phyloP scores from a whole-genome alignment of 345 rosid genomes.

The Bruguiera sexangula region DNA sequence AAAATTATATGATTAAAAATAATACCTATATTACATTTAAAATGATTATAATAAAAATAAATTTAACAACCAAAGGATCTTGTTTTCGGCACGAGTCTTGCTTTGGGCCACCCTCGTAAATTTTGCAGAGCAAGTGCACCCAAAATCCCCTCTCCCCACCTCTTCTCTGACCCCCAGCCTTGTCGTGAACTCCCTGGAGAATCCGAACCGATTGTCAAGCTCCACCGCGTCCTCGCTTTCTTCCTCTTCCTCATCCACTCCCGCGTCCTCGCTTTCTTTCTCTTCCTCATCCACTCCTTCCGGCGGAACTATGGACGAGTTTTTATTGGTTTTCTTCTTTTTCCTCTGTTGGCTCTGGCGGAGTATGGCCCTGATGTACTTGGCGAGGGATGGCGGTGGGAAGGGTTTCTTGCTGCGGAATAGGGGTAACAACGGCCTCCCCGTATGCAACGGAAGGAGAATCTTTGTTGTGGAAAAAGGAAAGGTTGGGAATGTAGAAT shows the following conservation, averaged over 20 bases:
- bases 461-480: constrained; percentile 72
- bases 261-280: constrained; percentile 48
- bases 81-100: too few relatives aligned
- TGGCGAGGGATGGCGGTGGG: constrained; percentile 94
- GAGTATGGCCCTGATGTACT: constrained; percentile 73
- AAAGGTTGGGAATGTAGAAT: constrained; percentile 85
- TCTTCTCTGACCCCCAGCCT: constrained; percentile 73
- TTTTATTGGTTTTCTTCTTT: constrained; percentile 40
- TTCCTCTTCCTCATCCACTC: constrained; percentile 41
- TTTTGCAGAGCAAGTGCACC: constrained; percentile 88
- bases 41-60: too few relatives aligned
- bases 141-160: constrained; percentile 96
- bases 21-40: too few relatives aligned
- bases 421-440: constrained; percentile 50
- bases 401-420: constrained; percentile 68
- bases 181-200: constrained; percentile 65
- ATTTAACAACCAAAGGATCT: too few relatives aligned
- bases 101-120: constrained; percentile 52
- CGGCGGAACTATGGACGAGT: constrained; percentile 27
- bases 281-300: constrained; percentile 43
- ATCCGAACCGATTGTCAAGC: constrained; percentile 88
- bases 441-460: constrained; percentile 65
- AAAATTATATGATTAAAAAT: too few relatives aligned
- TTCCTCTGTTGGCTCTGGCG: constrained; percentile 47
- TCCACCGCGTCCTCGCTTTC: constrained; percentile 50